Evolutionary conservation across 768 basidiomycete genomes (phyloP), one percentile per base, ranked within the genome.

Genomic region (Mycena amicta): DNA sequence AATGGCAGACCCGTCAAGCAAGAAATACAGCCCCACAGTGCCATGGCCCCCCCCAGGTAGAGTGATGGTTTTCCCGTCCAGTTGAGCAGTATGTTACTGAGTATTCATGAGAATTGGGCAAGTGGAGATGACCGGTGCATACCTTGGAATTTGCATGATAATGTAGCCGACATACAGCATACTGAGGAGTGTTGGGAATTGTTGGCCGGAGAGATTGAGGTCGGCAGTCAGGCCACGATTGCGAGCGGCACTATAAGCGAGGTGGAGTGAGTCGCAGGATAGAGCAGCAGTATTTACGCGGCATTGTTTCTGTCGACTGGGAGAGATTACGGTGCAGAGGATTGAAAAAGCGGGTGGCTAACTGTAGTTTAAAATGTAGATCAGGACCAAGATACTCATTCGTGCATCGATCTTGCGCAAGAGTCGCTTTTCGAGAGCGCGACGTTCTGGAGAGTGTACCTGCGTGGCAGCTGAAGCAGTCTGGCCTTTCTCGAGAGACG

Each of bases 81-180:
- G 67, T 89, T 85, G 41, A 92, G 70, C 61, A 90, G 83, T 83
- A 92, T 89, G 62, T 92, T 92, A 18, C 89, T 92, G 63, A 37
- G 33, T 8, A 37, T 8, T 37, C 18, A 18, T 37, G 25, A 53
- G 33, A 52, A 43, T 13, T 50, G 20, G 18, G 28, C 49, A n/a
- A 12, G 12, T 45, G 45, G 13, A 29, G 16, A 15, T 13, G 20
- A 28, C 55, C 29, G 27, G 29, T 3, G 73, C 86, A 72, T 65
- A 88, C 86, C 86, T 89, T 40, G 89, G 89, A 53, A 92, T 80
- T 68, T 92, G 90, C 89, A 90, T 90, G 37, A 89, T 71, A 56
- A 88, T 88, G 67, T 91, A 91, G 20, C 58, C 79, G 43, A 90
- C 78, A 65, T 89, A 92, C 29, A 91, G 76, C 49, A 88, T 82